Evolutionary conservation across 768 basidiomycete species (phyloP).

Genomic region (Paxillus rubicundulus): DNA sequence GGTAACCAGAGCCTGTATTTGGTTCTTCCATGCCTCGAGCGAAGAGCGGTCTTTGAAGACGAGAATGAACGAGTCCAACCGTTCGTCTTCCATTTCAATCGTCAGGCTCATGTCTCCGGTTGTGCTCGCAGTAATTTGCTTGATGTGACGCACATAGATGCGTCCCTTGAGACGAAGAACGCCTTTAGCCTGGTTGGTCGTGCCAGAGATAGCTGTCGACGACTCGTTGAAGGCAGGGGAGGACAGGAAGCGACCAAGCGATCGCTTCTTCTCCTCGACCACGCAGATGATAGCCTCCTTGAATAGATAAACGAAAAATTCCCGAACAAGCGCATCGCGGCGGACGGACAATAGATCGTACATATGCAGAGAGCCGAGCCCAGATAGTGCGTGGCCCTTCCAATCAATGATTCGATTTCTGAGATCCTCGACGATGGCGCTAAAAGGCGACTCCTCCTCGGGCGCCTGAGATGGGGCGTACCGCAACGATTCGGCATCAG

Average conservation of each 20-base stretch:
- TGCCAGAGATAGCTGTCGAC: conserved; percentile 39
- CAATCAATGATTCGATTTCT: conserved; percentile 90
- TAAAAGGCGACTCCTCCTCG: conserved; percentile 76
- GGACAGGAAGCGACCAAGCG: conserved; percentile 70
- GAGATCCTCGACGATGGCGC: conserved; percentile 83
- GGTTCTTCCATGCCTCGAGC: conserved; percentile 84
- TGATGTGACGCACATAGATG: conserved; percentile 94
- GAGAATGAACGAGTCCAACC: conserved; percentile 90
- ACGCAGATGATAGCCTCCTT: conserved; percentile 98
- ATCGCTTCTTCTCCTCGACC: conserved; percentile 91
- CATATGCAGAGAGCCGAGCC: conserved; percentile 86
- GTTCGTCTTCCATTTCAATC: conserved; percentile 96
- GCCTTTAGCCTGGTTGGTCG: conserved; percentile 43
- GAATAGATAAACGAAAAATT: conserved; percentile 97
- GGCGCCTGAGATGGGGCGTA: conserved; percentile 19
- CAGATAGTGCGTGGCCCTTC: conserved; percentile 91
- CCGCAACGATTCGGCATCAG: conserved; percentile 33
- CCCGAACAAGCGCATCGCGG: conserved; percentile 84
- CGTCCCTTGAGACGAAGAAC: conserved; percentile 90
- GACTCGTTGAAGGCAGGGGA: conserved; percentile 57
- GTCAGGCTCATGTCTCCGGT: conserved; percentile 89
- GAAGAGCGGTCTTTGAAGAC: conserved; percentile 91
- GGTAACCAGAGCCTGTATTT: conserved; percentile 76
- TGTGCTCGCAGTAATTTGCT: conserved; percentile 79
- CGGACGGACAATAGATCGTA: conserved; percentile 89